Base-by-base conservation (phyloP, 2,329 filamentous ascomycete genomes). In the Ophiostoma fasciatum region DNA sequence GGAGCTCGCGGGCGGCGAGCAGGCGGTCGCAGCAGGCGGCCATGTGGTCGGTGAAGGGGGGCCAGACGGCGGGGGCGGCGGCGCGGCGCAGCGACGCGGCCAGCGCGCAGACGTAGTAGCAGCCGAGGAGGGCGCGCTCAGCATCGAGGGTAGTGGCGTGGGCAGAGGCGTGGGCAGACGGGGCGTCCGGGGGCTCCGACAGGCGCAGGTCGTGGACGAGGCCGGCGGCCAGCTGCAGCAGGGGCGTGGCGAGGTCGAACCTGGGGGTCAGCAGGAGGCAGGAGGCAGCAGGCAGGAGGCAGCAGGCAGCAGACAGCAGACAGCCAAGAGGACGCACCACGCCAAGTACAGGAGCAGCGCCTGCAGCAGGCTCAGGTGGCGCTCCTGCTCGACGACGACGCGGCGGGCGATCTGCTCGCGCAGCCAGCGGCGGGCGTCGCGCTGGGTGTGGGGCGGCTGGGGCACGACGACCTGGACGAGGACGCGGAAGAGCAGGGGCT, bases 151-250 rank as follows among this genome's bases (percentile, higher is more conserved):
- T n/a, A n/a, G n/a, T 43, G 2, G 43, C 40, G 4, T 47, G 44
- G 0, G 54, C 49, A 3, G 52, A 36, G 26, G 45, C 52, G 31
- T 55, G 54, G n/a, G n/a, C n/a, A n/a, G n/a, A n/a, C n/a, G n/a
- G n/a, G n/a, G n/a, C n/a, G n/a, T n/a, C n/a, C n/a, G n/a, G n/a
- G n/a, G n/a, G n/a, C n/a, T n/a, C n/a, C n/a, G n/a, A n/a, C 0
- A 64, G 42, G 1, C 51, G 53, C 2, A 63, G 49, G 11, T 64
- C 59, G 4, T 55, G 41, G 1, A 60, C 51, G 1, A 64, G 39
- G 0, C 55, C 54, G 1, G 53, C 42, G 3, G 58, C 57, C 12
- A 64, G 43, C 10, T 63, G 60, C 1, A 63, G 26, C 1, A 63
- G 39, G 1, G 51, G 54, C 4, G 58, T 62, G 3, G 50, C 52